A percentile compares a stretch with the other conserved stretches of the same genome.
Evolutionary conservation across 2,329 filamentous ascomycete species (phyloP).

Genomic region (Blastomyces silverae): DNA sequence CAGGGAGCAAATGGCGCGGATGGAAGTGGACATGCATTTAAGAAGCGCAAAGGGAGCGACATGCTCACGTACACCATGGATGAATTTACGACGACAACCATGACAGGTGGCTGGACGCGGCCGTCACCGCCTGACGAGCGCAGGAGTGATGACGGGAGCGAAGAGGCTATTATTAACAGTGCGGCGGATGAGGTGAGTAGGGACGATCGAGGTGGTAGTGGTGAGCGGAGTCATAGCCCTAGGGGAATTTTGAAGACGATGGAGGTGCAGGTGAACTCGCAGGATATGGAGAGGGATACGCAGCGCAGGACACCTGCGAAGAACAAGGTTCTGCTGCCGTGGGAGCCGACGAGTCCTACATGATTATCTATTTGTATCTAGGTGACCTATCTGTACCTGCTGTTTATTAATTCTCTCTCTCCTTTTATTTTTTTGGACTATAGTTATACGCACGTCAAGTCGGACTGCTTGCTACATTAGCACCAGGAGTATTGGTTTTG

Average conservation of each 20-base stretch:
- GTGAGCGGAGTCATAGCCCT: background rate
- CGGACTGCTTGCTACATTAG: background rate
- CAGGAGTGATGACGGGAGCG: slow-evolving; percentile 5
- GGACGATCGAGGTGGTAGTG: background rate
- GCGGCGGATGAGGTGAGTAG: background rate
- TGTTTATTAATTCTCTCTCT: background rate
- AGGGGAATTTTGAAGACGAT: slow-evolving; percentile 18
- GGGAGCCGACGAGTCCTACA: slow-evolving; percentile 1
- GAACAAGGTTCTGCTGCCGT: slow-evolving; percentile 1
- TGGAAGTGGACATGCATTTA: background rate
- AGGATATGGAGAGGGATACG: background rate
- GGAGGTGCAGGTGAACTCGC: slow-evolving; percentile 15
- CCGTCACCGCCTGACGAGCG: background rate
- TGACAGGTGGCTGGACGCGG: background rate
- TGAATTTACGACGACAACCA: slow-evolving; percentile 13
- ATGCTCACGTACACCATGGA: slow-evolving; percentile 7
- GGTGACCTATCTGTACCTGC: background rate
- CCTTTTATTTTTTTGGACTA: background rate
- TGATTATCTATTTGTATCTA: background rate
- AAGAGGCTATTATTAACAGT: slow-evolving; percentile 10
- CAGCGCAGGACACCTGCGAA: background rate
- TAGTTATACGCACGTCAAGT: background rate
- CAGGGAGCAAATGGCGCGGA: background rate
- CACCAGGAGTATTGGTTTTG: background rate
- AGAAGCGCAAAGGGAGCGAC: background rate